Base-by-base conservation (phyloP, 1,284 basidiomycete genomes). In the Mixia osmundae region DNA sequence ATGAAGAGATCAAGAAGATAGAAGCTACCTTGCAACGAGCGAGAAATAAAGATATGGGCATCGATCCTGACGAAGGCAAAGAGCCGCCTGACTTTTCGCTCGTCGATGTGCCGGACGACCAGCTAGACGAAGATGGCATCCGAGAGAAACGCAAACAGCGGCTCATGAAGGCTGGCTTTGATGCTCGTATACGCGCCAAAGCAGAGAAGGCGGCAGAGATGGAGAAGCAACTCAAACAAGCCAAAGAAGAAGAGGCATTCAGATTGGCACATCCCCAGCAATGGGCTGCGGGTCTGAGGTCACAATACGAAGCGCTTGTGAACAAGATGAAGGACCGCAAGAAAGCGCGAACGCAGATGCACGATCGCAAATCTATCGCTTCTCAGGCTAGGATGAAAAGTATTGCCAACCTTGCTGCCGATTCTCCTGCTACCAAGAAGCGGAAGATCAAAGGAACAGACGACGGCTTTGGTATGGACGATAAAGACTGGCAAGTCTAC, bases 401-500 rank as follows among this genome's bases (percentile, higher is more conserved):
- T 44, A 94, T 99, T 32, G 83, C 91, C 0, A 76, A 71, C 26
- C 61, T 99, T 15, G 91, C 89, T 0, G 73, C 72, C 4, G 61
- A 61, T 22, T 79, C 85, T 41, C 76, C 78, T 36, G 65, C 73
- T 3, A 64, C 72, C 10, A 61, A 57, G 40, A 47, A 48, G 44
- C 37, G 47, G 12, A 43, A 46, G 40, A 42, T 76, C 44, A 76
- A 78, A 56, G 67, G 63, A 28, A 31, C 40, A 76, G 85, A 95
- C 60, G 91, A 97, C 49, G 76, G 67, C 54, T 99, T 97, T 50
- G 87, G 91, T 1, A 76, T 74, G 21, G 76, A 95, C 47, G 89
- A 97, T 51, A 80, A 76, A 12, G 89, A 97, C 55, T 97, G 91
- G 89, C 75, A 75, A 0, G 85, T 97, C 35, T 97, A 97, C 54